A percentile compares a stretch with the other conserved stretches of the same genome.
These are phyloP conservation scores for Suillus hirtellus DNA, from an alignment of 768 basidiomycete species.

Conservation along the genomic window DNA sequence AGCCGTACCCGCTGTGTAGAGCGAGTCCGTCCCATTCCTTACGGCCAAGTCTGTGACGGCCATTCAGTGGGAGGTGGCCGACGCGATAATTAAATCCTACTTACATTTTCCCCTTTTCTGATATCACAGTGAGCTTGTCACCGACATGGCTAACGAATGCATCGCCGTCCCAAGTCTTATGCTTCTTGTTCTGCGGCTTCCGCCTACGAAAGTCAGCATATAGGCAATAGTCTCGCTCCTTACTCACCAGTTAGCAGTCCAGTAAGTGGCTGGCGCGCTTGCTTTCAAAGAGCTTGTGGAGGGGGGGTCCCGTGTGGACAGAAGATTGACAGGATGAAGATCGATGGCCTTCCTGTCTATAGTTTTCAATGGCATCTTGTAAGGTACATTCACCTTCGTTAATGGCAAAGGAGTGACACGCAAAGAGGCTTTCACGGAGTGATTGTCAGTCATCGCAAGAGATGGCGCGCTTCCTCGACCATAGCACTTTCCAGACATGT, in stretches of 20 bases:
- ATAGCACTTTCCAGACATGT: slow-evolving; percentile 66
- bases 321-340: slow-evolving; percentile 41
- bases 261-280: slow-evolving; percentile 39
- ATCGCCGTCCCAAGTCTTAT: slow-evolving; percentile 87
- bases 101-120: slow-evolving; percentile 73
- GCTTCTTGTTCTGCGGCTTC: slow-evolving; percentile 69
- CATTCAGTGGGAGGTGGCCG: slow-evolving; percentile 12
- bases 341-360: slow-evolving; percentile 33
- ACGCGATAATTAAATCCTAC: slow-evolving; percentile 20
- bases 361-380: slow-evolving; percentile 21
- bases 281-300: slow-evolving; percentile 11
- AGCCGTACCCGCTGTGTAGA: slow-evolving; percentile 40
- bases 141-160: slow-evolving; percentile 56
- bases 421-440: slow-evolving; percentile 18
- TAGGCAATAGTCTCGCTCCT: slow-evolving; percentile 11
- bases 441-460: slow-evolving; percentile 28
- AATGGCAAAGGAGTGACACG: slow-evolving; percentile 30
- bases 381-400: slow-evolving; percentile 23
- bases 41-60: slow-evolving; percentile 54
- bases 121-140: slow-evolving; percentile 58
- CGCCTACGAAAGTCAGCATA: slow-evolving; percentile 49
- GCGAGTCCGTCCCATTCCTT: slow-evolving; percentile 59
- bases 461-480: slow-evolving; percentile 33
- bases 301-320: slow-evolving; percentile 21
- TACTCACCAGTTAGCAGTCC: slow-evolving; percentile 70